These are phyloP conservation scores for Neospora caninum DNA, from an alignment of 169 alveolate genomes.

Conservation along the genomic window DNA sequence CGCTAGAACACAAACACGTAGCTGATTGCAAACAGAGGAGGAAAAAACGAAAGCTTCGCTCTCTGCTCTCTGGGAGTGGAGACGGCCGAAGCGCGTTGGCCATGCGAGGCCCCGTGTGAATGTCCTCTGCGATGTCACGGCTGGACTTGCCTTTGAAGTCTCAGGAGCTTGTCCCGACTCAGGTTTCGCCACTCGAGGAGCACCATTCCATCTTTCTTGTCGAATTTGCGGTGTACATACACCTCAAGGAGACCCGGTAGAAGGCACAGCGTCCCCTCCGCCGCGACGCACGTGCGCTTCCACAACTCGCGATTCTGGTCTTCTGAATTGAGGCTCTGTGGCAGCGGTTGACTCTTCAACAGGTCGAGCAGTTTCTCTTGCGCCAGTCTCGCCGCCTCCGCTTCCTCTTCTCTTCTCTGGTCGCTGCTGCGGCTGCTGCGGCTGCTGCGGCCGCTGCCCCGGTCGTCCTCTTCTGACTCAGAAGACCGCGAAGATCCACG, in stretches of 20 bases:
- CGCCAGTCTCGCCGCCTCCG: not conserved
- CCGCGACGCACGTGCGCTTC: not conserved
- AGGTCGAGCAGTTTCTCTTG: not conserved
- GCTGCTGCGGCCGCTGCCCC: no score
- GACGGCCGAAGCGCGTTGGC: no score
- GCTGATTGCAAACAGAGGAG: no score
- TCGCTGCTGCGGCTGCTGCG: not conserved
- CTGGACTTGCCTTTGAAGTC: not conserved
- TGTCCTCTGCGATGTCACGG: not conserved
- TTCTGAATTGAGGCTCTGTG: not conserved
- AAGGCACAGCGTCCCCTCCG: not conserved
- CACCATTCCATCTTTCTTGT: not conserved
- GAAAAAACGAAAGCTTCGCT: no score
- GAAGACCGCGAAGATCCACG: not conserved
- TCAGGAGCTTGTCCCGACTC: not conserved
- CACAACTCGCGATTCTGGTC: not conserved
- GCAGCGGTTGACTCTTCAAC: not conserved
- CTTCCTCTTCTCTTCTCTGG: not conserved
- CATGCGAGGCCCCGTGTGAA: no score
- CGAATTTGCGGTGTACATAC: slow-evolving; percentile 14
- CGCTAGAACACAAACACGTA: no score
- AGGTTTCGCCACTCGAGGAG: not conserved
- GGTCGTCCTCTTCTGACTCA: not conserved
- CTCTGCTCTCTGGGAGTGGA: no score
- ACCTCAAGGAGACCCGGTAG: slow-evolving; percentile 22